Conservation (phyloP, 164 flowering plant species). For the Dillenia turbinata region DNA sequence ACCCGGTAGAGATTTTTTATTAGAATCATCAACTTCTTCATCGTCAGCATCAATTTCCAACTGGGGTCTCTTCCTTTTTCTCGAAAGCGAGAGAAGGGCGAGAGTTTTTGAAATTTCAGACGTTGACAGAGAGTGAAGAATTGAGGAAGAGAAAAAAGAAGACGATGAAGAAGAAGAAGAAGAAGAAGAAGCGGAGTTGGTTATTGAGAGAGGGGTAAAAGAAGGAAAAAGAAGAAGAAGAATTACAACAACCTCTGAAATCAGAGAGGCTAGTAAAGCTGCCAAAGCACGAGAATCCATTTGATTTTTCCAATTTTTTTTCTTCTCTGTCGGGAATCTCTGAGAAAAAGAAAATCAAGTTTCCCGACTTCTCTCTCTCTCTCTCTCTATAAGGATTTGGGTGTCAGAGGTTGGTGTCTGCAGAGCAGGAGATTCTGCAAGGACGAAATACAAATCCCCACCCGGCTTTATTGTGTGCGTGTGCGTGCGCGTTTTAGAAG, state of each 20-base stretch:
- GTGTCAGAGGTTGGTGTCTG: no score
- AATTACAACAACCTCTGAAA: slow-evolving; percentile 27
- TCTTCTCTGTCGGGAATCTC: background rate
- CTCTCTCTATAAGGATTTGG: no score
- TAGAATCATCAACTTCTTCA: slow-evolving; percentile 1
- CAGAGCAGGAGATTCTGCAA: no score
- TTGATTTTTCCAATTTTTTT: background rate
- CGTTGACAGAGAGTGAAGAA: slow-evolving; percentile 34
- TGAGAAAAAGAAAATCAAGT: no score
- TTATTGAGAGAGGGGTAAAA: slow-evolving; percentile 16
- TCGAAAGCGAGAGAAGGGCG: slow-evolving; percentile 25
- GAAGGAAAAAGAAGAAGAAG: slow-evolving; percentile 34
- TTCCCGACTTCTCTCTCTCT: no score
- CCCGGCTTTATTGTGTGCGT: no score
- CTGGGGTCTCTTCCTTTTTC: slow-evolving; percentile 44
- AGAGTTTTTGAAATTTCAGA: slow-evolving; percentile 34
- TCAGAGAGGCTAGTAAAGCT: slow-evolving; percentile 48
- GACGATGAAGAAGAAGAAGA: slow-evolving; percentile 2
- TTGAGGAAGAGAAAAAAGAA: slow-evolving; percentile 24
- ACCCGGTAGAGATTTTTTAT: background rate
- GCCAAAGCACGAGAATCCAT: slow-evolving; percentile 50
- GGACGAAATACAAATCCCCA: no score
- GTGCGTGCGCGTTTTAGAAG: no score
- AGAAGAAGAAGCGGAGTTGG: slow-evolving; percentile 2
- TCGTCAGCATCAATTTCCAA: slow-evolving; percentile 1